Conservation (phyloP, 768 basidiomycete species). For the Leccinellum luteum region DNA sequence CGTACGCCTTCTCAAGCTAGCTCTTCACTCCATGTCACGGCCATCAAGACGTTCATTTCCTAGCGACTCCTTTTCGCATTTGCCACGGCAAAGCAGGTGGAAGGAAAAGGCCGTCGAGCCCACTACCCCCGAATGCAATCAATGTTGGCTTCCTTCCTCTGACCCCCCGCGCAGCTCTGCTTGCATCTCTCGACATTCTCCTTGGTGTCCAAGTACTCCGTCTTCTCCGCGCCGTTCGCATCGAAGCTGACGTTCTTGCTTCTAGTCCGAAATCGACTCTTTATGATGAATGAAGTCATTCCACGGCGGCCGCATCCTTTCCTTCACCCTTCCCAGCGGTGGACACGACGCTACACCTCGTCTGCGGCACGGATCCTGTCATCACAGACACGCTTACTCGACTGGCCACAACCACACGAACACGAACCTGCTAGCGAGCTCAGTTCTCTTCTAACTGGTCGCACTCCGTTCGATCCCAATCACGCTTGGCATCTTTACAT, state of each 20-base stretch:
- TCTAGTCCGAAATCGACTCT: slow-evolving; percentile 34
- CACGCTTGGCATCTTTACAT: slow-evolving; percentile 41
- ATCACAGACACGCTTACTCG: slow-evolving; percentile 11
- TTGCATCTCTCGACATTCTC: slow-evolving; percentile 44
- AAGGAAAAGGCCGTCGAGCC: slow-evolving; percentile 45
- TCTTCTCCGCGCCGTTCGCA: background rate
- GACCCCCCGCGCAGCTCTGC: slow-evolving; percentile 41
- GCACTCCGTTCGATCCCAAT: slow-evolving; percentile 33
- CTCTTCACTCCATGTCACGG: slow-evolving; percentile 29
- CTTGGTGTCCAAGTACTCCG: slow-evolving; percentile 47
- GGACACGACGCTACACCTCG: slow-evolving; percentile 22
- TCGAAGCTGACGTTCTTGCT: slow-evolving; percentile 7
- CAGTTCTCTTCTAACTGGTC: slow-evolving; percentile 17
- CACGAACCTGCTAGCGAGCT: slow-evolving; percentile 12
- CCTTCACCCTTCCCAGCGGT: slow-evolving; percentile 14
- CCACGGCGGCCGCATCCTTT: slow-evolving; percentile 22
- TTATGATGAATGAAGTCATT: slow-evolving; percentile 37
- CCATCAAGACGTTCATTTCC: slow-evolving; percentile 34
- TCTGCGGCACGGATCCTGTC: slow-evolving; percentile 18
- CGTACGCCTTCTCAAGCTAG: slow-evolving; percentile 27
- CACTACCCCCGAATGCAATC: slow-evolving; percentile 27
- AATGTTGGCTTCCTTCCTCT: slow-evolving; percentile 18
- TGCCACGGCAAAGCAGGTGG: slow-evolving; percentile 49
- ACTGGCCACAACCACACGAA: slow-evolving; percentile 9
- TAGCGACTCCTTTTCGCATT: slow-evolving; percentile 55